Evolutionary conservation across 306 rosid genomes (phyloP).

Genomic region (Canavalia gladiata): DNA sequence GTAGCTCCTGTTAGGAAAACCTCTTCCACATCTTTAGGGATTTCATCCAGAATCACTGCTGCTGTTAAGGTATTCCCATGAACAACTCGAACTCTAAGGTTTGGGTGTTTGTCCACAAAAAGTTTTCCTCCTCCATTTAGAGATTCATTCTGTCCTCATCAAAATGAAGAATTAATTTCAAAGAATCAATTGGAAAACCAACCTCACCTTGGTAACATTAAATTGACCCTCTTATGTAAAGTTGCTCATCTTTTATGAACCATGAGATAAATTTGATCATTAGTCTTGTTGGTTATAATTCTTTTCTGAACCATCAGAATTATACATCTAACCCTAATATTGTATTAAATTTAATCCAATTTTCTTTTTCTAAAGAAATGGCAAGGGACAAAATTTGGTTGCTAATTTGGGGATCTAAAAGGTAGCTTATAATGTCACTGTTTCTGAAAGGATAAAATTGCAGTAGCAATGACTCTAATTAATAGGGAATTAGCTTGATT

Average conservation of each 20-base stretch:
- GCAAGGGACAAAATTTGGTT: too few relatives aligned
- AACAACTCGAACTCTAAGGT: constrained; percentile 83
- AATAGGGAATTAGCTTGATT: neutral
- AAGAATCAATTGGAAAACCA: neutral
- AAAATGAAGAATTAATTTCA: neutral
- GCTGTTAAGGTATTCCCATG: constrained; percentile 96
- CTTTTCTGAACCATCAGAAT: too few relatives aligned
- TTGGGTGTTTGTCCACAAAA: constrained; percentile 84
- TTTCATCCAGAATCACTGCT: constrained; percentile 83
- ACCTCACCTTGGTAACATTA: constrained; percentile 61
- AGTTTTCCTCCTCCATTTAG: constrained; percentile 89
- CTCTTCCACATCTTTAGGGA: constrained; percentile 68
- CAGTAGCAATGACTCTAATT: neutral
- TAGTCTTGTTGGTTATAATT: too few relatives aligned
- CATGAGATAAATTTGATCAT: too few relatives aligned
- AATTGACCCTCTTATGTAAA: constrained; percentile 10
- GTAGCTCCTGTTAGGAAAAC: constrained; percentile 80
- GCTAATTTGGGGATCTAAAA: too few relatives aligned
- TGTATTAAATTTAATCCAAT: too few relatives aligned
- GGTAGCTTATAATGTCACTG: neutral
- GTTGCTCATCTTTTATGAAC: constrained; percentile 77
- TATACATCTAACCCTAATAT: too few relatives aligned
- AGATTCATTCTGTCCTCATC: constrained; percentile 70
- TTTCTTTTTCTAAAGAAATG: too few relatives aligned
- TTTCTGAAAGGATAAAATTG: neutral